Evolutionary conservation across 768 basidiomycete genomes (phyloP).

Genomic region (Rhodotorula sphaerocarpa): DNA sequence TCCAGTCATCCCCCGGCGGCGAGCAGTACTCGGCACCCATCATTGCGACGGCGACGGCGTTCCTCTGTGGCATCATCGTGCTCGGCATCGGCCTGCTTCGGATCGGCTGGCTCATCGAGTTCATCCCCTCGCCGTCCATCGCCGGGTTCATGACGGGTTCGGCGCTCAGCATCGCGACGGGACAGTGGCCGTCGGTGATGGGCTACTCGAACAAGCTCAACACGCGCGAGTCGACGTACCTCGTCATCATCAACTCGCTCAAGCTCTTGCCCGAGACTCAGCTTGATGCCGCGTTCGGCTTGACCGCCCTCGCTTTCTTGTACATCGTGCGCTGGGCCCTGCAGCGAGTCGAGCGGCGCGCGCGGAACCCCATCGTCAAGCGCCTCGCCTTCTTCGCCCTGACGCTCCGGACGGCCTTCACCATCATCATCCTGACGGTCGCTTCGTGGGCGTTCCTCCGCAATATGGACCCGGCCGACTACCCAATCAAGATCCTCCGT

Average conservation of each 20-base stretch:
- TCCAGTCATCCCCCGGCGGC: conserved; percentile 17
- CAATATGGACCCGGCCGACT: conserved; percentile 52
- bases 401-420: conserved; percentile 44
- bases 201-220: conserved; percentile 47
- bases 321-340: conserved; percentile 62
- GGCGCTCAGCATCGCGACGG: conserved; percentile 67
- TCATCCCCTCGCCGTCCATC: conserved; percentile 64
- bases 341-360: conserved; percentile 52
- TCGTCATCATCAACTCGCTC: conserved; percentile 83
- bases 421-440: conserved; percentile 69
- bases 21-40: conserved; percentile 17
- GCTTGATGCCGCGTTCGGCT: conserved; percentile 82
- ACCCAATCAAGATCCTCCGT: conserved; percentile 55
- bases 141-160: conserved; percentile 84
- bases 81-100: conserved; percentile 81
- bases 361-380: conserved; percentile 47
- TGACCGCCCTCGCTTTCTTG: conserved; percentile 44
- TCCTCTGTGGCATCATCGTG: conserved; percentile 84
- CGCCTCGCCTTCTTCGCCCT: conserved; percentile 69
- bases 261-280: conserved; percentile 56
- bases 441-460: conserved; percentile 67
- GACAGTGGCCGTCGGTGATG: conserved; percentile 82
- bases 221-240: conserved; percentile 73
- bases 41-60: conserved; percentile 76
- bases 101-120: conserved; percentile 89